A percentile compares a stretch with the other conserved stretches of the same genome.
Evolutionary conservation across 2,329 filamentous ascomycete genomes (phyloP).

Genomic region (Epicoccum nigrum): DNA sequence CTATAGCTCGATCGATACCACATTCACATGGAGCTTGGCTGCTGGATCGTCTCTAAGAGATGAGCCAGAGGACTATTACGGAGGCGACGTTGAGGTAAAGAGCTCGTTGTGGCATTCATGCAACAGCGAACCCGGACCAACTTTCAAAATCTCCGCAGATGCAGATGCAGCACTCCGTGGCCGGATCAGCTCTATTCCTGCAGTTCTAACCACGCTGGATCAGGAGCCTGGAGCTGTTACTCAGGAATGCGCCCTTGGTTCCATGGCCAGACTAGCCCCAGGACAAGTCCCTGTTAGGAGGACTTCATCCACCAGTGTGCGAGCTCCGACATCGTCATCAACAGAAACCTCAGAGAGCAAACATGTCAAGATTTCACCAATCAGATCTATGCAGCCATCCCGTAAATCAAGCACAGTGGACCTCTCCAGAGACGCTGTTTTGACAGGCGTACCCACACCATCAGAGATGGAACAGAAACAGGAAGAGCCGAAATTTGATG

Average conservation of each 20-base stretch:
- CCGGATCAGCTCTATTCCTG: constrained; percentile 7
- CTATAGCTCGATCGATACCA: constrained; percentile 7
- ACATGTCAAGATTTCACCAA: constrained; percentile 23
- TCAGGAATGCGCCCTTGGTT: constrained; percentile 15
- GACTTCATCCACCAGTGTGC: constrained; percentile 9
- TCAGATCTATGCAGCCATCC: constrained; percentile 33
- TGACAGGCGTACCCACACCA: background rate
- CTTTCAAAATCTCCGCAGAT: constrained; percentile 31
- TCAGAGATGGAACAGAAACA: background rate
- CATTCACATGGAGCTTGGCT: constrained; percentile 13
- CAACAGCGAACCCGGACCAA: constrained; percentile 22
- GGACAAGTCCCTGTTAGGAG: constrained; percentile 16
- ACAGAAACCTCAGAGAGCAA: background rate
- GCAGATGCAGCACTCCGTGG: constrained; percentile 36
- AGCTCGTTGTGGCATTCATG: constrained; percentile 27
- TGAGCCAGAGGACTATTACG: constrained; percentile 3
- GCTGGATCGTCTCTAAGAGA: constrained; percentile 13
- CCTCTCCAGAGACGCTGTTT: background rate
- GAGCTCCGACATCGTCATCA: constrained; percentile 15
- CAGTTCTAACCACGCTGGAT: constrained; percentile 16
- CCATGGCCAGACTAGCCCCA: constrained; percentile 18
- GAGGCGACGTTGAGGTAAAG: constrained; percentile 24
- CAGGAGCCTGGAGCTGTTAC: background rate
- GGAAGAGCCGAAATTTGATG: no score
- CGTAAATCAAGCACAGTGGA: constrained; percentile 16